Evolutionary conservation across 1,284 basidiomycete genomes (phyloP), one percentile per base, ranked within the genome.

Genomic region (Microbotryum silenes-acaulis): DNA sequence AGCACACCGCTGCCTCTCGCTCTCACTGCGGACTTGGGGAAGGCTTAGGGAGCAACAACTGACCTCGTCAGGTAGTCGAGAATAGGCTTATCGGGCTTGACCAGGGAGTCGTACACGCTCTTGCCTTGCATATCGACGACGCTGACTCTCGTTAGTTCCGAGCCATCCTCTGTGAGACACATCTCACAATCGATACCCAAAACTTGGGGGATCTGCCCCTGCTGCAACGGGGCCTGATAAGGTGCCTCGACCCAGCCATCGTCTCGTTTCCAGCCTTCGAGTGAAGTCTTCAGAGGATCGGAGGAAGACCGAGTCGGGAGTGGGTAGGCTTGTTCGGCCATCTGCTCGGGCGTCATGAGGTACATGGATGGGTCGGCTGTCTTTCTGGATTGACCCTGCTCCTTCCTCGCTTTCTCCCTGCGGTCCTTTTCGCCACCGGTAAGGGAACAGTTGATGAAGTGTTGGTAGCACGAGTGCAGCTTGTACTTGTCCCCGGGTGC

Each of bases 291-390:
- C 27, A 33, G 51, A 33, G 50, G 45, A 59, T 56, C 54, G 77
- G 63, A 20, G 84, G 80, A 76, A 89, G 78, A 72, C 91, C 90
- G 3, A 84, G 84, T 42, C 37, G 20, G 91, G 88, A 59, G 91
- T 77, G 86, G 86, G 71, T 93, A 96, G 57, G 90, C 88, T 72
- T 94, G 90, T 72, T 91, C 88, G 54, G 87, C 79, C 89, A 96
- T 92, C 72, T 91, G 86, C 61, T 89, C 84, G 10, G 85, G 77
- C 0, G 85, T 83, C 25, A 94, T 79, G 50, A 91, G 73, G 75
- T 89, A 92, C 53, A 83, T 79, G 55, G 82, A 73, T 2, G 89
- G 86, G 61, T 83, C 81, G 68, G 81, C 81, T 33, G 82, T 63
- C 20, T 53, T 49, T 46, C 58, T 57, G 20, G 46, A 42, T 31